Evolutionary conservation across 805 yeast genomes (phyloP).

Genomic region (Hanseniaspora meyeri): DNA sequence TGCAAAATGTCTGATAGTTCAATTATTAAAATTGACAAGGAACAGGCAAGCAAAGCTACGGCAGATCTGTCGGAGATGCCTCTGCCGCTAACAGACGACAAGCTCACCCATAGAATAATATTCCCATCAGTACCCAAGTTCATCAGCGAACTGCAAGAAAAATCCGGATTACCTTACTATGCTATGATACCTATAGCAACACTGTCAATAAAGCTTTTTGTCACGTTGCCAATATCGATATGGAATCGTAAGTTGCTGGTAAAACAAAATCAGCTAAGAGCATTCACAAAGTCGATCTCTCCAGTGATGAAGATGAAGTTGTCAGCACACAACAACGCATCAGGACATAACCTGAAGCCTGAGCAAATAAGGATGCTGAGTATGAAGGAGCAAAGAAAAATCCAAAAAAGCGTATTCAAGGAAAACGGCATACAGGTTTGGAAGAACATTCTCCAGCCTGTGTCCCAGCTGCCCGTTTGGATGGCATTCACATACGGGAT

Average conservation of each 20-base stretch:
- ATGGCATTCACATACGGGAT: constrained; percentile 55
- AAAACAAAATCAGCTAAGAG: constrained; percentile 59
- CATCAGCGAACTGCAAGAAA: constrained; percentile 39
- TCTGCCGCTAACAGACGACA: constrained; percentile 4
- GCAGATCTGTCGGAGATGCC: constrained; percentile 9
- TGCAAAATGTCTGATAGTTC: neutral
- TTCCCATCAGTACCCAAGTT: constrained; percentile 21
- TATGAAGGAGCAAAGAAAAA: constrained; percentile 61
- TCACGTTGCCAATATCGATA: constrained; percentile 72
- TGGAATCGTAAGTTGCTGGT: constrained; percentile 55
- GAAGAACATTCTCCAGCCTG: constrained; percentile 66
- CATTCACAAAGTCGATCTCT: constrained; percentile 58
- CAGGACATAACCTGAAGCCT: constrained; percentile 41
- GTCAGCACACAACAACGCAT: constrained; percentile 28
- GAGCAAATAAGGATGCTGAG: constrained; percentile 69
- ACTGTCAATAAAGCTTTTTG: constrained; percentile 44
- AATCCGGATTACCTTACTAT: constrained; percentile 72
- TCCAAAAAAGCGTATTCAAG: constrained; percentile 61
- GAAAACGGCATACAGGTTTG: constrained; percentile 60
- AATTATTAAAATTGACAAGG: neutral
- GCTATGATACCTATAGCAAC: constrained; percentile 65
- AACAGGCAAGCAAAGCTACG: constrained; percentile 1
- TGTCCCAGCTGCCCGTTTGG: constrained; percentile 82
- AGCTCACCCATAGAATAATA: constrained; percentile 15
- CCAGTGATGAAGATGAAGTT: constrained; percentile 55